Evolutionary conservation across 192 early-diverging fungal species (phyloP), one percentile per base, ranked within the genome.

Genomic region (Coemansia sp.): DNA sequence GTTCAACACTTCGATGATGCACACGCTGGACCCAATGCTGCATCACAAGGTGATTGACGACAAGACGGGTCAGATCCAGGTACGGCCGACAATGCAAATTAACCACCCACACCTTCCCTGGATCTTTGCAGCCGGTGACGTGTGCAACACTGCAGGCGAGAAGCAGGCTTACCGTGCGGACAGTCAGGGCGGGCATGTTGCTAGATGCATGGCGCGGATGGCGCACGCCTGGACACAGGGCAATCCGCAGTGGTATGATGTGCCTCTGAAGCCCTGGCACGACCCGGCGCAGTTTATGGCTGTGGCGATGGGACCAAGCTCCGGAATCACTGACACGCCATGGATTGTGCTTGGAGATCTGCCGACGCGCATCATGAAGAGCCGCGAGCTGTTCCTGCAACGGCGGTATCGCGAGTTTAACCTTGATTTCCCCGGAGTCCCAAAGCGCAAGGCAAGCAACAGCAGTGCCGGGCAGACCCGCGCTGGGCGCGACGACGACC

Each of bases 101-200:
- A 64, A 68, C 30, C 84, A 90, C 40, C 77, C 80, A 0, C 59
- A 70, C 21, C 81, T 84, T 59, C 84, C 85, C 8, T 81, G 91
- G 71, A 85, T 93, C 38, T 93, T 88, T 57, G 78, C 89, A 10
- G 72, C 83, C 3, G 92, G 92, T 22, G 92, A 93, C 24, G 71
- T 73, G 53, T 74, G 69, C 69, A 71, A 80, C 53, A 75, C 66
- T 0, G 27, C 61, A 0, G 78, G 78, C 46, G 69, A 74, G 34
- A 80, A 80, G 68, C 69, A 74, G 62, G 78, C 78, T 17, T 74
- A 72, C 39, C 67, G 67, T 4, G 78, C 78, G 13, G 68, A 76
- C 39, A 71, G 69, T 43, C 71, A 75, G 55, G 78, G 77, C 48
- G 56, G 53, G 9, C 77, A 79, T 13, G 77, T 79, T 3, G 77